These are phyloP conservation scores for Thraustotheca clavata DNA, from an alignment of 352 stramenopile genomes.

Conservation along the genomic window DNA sequence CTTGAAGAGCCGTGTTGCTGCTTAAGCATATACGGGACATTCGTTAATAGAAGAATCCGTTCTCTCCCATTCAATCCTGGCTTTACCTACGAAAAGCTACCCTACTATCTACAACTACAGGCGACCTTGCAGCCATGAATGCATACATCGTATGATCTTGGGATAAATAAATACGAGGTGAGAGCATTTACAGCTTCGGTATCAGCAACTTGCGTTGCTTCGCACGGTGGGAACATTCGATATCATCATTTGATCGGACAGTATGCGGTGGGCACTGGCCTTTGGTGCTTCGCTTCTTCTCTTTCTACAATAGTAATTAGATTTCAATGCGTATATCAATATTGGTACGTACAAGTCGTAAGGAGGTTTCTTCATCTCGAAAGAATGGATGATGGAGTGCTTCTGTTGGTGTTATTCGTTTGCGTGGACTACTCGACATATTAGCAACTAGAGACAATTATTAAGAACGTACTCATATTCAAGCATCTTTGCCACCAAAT, in stretches of 20 bases:
- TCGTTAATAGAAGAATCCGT: conserved; percentile 13
- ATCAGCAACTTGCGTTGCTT: conserved; percentile 19
- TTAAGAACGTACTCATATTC: conserved; percentile 83
- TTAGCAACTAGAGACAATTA: background rate
- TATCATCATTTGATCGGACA: background rate
- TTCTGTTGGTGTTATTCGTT: conserved; percentile 87
- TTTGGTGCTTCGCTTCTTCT: conserved; percentile 28
- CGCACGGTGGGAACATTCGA: conserved; percentile 10
- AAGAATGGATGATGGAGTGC: conserved; percentile 94
- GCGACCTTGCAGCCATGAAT: too few relatives aligned
- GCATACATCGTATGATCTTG: too few relatives aligned
- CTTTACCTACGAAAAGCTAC: background rate
- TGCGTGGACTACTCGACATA: conserved; percentile 42
- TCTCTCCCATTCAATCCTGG: background rate
- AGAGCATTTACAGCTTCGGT: background rate
- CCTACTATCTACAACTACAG: background rate
- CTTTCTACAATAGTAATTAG: background rate
- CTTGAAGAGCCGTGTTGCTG: conserved; percentile 93
- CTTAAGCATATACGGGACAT: conserved; percentile 38
- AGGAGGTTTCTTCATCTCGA: conserved; percentile 12
- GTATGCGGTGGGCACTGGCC: conserved; percentile 23
- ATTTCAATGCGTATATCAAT: background rate
- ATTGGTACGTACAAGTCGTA: background rate
- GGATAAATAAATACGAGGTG: background rate
- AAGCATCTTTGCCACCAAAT: conserved; percentile 92